These are phyloP conservation scores for Lentithecium fluviatile DNA, from an alignment of 495 filamentous ascomycete species.

Conservation along the genomic window DNA sequence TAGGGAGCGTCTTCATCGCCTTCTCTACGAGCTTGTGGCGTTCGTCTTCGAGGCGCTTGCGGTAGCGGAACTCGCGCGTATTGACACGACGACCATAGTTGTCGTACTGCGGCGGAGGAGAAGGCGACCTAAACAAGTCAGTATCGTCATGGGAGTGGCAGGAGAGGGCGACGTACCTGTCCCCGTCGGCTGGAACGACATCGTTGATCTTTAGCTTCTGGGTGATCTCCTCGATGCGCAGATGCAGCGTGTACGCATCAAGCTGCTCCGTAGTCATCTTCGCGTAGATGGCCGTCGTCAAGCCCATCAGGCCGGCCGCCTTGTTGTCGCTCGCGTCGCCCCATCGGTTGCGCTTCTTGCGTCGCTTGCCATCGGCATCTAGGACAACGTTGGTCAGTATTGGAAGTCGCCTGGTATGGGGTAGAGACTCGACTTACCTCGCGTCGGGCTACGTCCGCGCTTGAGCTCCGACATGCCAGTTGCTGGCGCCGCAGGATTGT, in stretches of 20 bases:
- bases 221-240: slow-evolving; percentile 97
- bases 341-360: slow-evolving; percentile 98
- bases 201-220: slow-evolving; percentile 98
- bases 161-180: slow-evolving; percentile 62
- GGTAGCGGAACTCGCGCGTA: slow-evolving; percentile 94
- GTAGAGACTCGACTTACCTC: slow-evolving; percentile 48
- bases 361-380: slow-evolving; percentile 67
- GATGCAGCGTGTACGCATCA: slow-evolving; percentile 90
- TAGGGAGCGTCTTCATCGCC: slow-evolving; percentile 97
- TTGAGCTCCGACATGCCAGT: slow-evolving; percentile 53
- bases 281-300: slow-evolving; percentile 91
- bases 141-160: slow-evolving; percentile 24
- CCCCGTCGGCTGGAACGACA: slow-evolving; percentile 90
- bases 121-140: slow-evolving; percentile 69
- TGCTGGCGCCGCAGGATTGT: slow-evolving; percentile 56
- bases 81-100: slow-evolving; percentile 98
- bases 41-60: slow-evolving; percentile 96
- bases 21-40: slow-evolving; percentile 97
- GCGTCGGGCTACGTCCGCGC: slow-evolving; percentile 73
- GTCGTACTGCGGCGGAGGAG: slow-evolving; percentile 94
- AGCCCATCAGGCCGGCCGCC: slow-evolving; percentile 94
- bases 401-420: slow-evolving; percentile 12
- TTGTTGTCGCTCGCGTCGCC: slow-evolving; percentile 95
- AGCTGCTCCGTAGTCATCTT: slow-evolving; percentile 98
- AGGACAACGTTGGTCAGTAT: slow-evolving; percentile 38